Percentiles rank a stretch among this genome's conserved stretches.
These are phyloP conservation scores for Arxiozyma slooffiae DNA, from an alignment of 1,139 yeast species.

Conservation along the genomic window DNA sequence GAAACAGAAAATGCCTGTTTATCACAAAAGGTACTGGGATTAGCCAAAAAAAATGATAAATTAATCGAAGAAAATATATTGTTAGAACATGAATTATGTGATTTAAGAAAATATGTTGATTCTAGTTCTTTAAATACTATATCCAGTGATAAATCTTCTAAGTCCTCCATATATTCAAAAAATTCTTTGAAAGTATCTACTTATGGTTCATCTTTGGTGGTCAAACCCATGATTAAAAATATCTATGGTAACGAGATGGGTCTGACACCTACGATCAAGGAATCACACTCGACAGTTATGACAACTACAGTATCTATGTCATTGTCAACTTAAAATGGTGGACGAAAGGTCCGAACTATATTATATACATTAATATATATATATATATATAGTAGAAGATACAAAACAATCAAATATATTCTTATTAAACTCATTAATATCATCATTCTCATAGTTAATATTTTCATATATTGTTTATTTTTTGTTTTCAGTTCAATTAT, in stretches of 20 bases:
- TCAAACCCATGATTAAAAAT: not conserved
- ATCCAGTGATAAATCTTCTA: not conserved
- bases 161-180: not conserved
- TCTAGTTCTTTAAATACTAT: not conserved
- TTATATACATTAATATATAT: too few relatives aligned
- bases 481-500: too few relatives aligned
- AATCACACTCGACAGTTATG: not conserved
- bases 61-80: conserved; percentile 17
- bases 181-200: conserved; percentile 3
- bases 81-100: conserved; percentile 15
- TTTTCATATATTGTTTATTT: too few relatives aligned
- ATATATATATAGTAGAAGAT: too few relatives aligned
- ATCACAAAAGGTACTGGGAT: conserved; percentile 12
- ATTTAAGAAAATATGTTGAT: conserved; percentile 8
- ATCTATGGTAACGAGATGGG: not conserved
- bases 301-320: not conserved
- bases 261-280: not conserved
- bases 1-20: conserved; percentile 21
- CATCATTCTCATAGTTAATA: not conserved
- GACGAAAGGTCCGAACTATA: not conserved
- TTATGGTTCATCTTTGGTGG: not conserved
- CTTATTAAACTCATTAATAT: not conserved
- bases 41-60: conserved; percentile 16
- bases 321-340: not conserved
- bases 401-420: too few relatives aligned